Conservation (phyloP, 306 rosid genomes). For the Cicer cuneatum region DNA sequence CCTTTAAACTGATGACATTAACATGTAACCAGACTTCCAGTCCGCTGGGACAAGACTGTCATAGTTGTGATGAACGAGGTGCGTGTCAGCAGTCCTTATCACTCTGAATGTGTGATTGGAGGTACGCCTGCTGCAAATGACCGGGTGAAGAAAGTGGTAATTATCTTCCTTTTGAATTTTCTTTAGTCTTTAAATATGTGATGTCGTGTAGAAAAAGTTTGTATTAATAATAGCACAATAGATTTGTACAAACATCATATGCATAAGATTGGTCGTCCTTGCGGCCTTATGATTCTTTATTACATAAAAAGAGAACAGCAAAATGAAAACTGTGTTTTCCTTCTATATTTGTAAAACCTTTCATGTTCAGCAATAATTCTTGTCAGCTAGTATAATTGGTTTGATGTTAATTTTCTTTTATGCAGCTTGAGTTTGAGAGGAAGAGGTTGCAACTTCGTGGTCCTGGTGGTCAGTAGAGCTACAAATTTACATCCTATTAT, state of each 20-base stretch:
- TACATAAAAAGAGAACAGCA: background rate
- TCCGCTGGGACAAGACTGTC: constrained; percentile 94
- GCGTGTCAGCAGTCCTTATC: constrained; percentile 90
- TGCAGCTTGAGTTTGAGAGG: constrained; percentile 85
- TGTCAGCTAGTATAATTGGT: constrained; percentile 2
- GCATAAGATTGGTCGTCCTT: constrained; percentile 1
- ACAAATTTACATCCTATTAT: constrained; percentile 38
- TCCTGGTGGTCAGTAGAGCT: constrained; percentile 61
- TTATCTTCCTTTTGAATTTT: constrained; percentile 25
- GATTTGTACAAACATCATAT: background rate
- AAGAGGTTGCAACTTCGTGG: constrained; percentile 81
- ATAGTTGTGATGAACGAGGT: constrained; percentile 98
- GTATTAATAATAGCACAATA: constrained; percentile 4
- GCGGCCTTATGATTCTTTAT: constrained; percentile 25
- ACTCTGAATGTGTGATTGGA: constrained; percentile 88
- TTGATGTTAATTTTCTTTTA: constrained; percentile 31
- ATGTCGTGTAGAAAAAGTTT: background rate
- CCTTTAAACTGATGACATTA: constrained; percentile 37
- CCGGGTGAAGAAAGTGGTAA: constrained; percentile 97
- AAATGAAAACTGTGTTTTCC: constrained; percentile 32
- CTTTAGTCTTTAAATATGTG: constrained; percentile 19
- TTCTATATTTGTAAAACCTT: constrained; percentile 15
- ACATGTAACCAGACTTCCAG: constrained; percentile 82
- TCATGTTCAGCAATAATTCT: background rate
- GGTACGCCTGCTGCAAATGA: constrained; percentile 98